Evolutionary conservation across 768 basidiomycete genomes (phyloP), one percentile per base, ranked within the genome.

Genomic region (Psilocybe cyanescens): DNA sequence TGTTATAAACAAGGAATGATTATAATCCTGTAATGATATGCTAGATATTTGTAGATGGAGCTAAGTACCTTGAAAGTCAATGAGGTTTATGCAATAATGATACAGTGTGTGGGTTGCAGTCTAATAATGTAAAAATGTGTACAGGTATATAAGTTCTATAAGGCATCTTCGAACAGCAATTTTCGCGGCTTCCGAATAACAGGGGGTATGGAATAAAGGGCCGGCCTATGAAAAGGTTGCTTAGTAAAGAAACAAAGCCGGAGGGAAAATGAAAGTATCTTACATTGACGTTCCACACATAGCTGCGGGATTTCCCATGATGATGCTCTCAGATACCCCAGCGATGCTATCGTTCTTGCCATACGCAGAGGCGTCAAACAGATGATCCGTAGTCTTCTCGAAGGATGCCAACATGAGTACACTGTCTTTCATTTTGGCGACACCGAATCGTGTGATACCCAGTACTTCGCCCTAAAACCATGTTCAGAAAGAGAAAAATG

Each of bases 381-480:
- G 78, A 75, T 99, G 97, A 79, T 99, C 97, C 12, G 97, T 99
- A 14, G 97, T 99, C 80, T 99, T 99, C 77, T 99, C 97, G 75
- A 99, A 99, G 28, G 95, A 97, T 8, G 97, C 97, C 68, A 99
- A 81, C 97, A 99, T 99, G 69, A 99, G 86, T 0, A 98, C 96
- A 69, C 94, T 95, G 75, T 99, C 97, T 75, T 99, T 99, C 95
- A 99, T 99, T 79, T 98, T 98, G 7, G 96, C 94, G 28, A 99
- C 97, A 71, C 97, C 97, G 75, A 99, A 99, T 31, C 97, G 92
- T 6, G 97, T 99, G 74, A 99, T 99, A 48, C 97, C 97, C 55
- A 99, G 79, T 1, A 99, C 95, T 73, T 99, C 97, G 46, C 97
- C 97, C 93, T 96, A 59, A 41, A 56, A 48, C n/a, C 35, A 17